phyloP scores from a whole-genome alignment of 176 grass and related monocot genomes.

The Raddia distichophylla region DNA sequence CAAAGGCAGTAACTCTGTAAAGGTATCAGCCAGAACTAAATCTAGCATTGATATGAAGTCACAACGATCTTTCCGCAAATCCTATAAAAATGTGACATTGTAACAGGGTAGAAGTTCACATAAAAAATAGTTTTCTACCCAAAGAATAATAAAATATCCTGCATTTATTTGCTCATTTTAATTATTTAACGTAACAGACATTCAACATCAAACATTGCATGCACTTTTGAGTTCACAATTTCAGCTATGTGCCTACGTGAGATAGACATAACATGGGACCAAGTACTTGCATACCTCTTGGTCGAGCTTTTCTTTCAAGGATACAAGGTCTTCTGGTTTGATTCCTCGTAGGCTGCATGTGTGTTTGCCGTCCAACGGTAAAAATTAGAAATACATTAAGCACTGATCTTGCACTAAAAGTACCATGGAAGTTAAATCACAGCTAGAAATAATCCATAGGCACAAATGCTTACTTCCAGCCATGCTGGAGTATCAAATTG shows the following conservation, averaged over 20 bases:
- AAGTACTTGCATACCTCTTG: constrained; percentile 67
- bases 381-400: constrained; percentile 32
- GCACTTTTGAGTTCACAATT: not conserved
- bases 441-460: not conserved
- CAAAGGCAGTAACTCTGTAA: not conserved
- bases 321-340: constrained; percentile 73
- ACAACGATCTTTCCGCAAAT: constrained; percentile 24
- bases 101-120: constrained; percentile 6
- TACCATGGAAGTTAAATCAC: constrained; percentile 15
- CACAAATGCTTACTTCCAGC: constrained; percentile 5
- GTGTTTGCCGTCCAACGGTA: constrained; percentile 34
- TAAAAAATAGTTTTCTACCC: not conserved
- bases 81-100: not conserved
- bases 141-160: not conserved
- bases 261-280: not conserved
- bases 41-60: not conserved
- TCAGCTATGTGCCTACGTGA: not conserved
- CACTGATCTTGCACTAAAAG: constrained; percentile 27
- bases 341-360: constrained; percentile 80
- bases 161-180: not conserved
- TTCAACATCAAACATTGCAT: not conserved
- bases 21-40: not conserved
- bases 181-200: constrained; percentile 36
- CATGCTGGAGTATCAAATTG: constrained; percentile 32
- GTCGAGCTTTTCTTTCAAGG: constrained; percentile 83